Percentiles rank a stretch among this genome's conserved stretches.
phyloP scores from a whole-genome alignment of 345 rosid species.

The Salix udensis region DNA sequence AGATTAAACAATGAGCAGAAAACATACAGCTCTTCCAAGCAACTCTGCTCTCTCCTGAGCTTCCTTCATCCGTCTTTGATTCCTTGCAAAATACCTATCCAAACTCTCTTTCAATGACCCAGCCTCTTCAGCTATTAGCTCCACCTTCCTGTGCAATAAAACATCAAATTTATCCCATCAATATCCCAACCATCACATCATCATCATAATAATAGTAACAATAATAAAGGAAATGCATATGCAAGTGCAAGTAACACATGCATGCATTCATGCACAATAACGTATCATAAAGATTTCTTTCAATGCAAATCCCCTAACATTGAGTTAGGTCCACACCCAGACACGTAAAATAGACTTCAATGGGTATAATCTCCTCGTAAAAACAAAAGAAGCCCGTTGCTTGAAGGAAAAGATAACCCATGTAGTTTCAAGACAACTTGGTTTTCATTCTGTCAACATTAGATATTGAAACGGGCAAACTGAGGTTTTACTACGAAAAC shows the following conservation, averaged over 20 bases:
- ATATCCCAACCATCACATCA: neutral
- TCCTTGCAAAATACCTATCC: slow-evolving; percentile 62
- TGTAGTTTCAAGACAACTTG: neutral
- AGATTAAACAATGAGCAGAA: neutral
- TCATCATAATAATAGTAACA: neutral
- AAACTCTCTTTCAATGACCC: slow-evolving; percentile 72
- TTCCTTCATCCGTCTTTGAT: slow-evolving; percentile 62
- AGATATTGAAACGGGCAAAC: no score
- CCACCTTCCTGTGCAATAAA: slow-evolving; percentile 56
- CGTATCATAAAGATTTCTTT: neutral
- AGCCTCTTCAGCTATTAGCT: slow-evolving; percentile 84
- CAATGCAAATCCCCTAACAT: neutral
- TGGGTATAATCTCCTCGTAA: no score
- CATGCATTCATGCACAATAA: neutral
- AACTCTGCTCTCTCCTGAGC: slow-evolving; percentile 85
- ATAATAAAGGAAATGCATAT: neutral
- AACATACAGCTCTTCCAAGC: slow-evolving; percentile 67
- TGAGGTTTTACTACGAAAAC: no score
- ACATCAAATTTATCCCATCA: neutral
- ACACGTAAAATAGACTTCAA: neutral
- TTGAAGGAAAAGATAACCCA: neutral
- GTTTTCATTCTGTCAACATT: neutral
- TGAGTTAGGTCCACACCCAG: neutral
- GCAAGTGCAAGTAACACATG: neutral
- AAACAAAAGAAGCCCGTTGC: no score